phyloP scores from a whole-genome alignment of 176 grass and related monocot genomes.

The Carex cristatella region DNA sequence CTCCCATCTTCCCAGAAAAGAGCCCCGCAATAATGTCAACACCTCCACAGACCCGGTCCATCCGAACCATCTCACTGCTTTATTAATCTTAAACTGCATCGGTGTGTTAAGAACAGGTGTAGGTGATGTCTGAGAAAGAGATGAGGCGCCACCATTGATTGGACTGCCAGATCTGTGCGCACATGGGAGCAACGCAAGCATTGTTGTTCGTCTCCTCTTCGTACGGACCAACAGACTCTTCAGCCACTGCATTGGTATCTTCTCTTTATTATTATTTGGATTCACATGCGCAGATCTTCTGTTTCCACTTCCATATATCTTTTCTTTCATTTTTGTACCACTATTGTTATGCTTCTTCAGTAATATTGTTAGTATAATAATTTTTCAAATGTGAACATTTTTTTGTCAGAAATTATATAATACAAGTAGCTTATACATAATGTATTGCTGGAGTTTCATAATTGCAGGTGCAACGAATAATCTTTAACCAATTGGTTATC shows the following conservation, averaged over 20 bases:
- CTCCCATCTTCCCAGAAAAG: conserved; percentile 12
- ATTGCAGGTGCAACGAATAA: background rate
- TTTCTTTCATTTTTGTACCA: background rate
- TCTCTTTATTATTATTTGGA: conserved; percentile 17
- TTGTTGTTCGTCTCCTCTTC: background rate
- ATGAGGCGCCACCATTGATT: conserved; percentile 9
- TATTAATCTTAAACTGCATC: background rate
- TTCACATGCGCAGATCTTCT: background rate
- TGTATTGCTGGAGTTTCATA: background rate
- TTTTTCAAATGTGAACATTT: background rate
- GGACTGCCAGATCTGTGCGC: conserved; percentile 4
- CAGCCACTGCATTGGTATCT: conserved; percentile 12
- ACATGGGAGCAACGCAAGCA: conserved; percentile 11
- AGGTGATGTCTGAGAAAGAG: background rate
- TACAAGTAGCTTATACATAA: background rate
- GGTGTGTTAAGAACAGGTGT: background rate
- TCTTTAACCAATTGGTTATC: background rate
- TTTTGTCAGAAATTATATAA: too few relatives aligned
- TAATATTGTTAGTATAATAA: background rate
- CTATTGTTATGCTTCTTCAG: background rate
- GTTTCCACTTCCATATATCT: background rate
- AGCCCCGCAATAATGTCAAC: conserved; percentile 10
- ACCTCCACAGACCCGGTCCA: background rate
- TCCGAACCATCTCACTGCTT: background rate
- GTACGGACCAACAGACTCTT: conserved; percentile 19